Evolutionary conservation across 179 eudicot genomes (phyloP), one percentile per base, ranked within the genome.

Genomic region (Sideroxylon spinosum): DNA sequence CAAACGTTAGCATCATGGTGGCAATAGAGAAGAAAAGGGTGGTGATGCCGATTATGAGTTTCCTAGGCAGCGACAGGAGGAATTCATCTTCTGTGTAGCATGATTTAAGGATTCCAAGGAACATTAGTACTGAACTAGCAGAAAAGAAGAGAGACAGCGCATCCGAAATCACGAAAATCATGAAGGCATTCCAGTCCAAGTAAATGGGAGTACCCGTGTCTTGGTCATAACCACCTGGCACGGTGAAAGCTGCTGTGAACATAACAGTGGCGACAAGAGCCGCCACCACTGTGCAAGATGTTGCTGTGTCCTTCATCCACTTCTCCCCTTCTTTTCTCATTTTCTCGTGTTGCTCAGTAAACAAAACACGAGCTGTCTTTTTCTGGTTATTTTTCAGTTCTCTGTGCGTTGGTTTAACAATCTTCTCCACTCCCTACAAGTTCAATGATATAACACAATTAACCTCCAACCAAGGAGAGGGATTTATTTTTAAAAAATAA

Each of bases 51-150:
- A 75, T 23, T 60, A 75, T 63, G 46, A 75, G 55, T 62, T 61
- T 75, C 20, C 25, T 29, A 9, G 78, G 69, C 78, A 75, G 48
- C 17, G 68, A 59, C 14, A 29, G 14, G 0, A 60, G 69, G 37
- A 75, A 75, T 8, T 60, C 69, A 32, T 8, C 52, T 44, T 75
- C 56, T 7, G 17, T 20, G 56, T 75, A 75, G 0, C 69, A 69
- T 2, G 78, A 63, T 59, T 56, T 75, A 8, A 75, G 78, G 49
- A 75, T 75, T 5, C 68, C 78, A 6, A 75, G 68, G 53, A 75
- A 60, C 78, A 75, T 37, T 6, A 62, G 29, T 0, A 75, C n/a
- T 56, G 78, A 75, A 59, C 55, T 75, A 26, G 68, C 29, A 13
- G 78, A 75, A 62, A 56, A 29, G 53, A 37, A 62, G 69, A 75